Evolutionary conservation across 257 asterid species (phyloP), one percentile per base, ranked within the genome.

Genomic region (Handroanthus guayacan): DNA sequence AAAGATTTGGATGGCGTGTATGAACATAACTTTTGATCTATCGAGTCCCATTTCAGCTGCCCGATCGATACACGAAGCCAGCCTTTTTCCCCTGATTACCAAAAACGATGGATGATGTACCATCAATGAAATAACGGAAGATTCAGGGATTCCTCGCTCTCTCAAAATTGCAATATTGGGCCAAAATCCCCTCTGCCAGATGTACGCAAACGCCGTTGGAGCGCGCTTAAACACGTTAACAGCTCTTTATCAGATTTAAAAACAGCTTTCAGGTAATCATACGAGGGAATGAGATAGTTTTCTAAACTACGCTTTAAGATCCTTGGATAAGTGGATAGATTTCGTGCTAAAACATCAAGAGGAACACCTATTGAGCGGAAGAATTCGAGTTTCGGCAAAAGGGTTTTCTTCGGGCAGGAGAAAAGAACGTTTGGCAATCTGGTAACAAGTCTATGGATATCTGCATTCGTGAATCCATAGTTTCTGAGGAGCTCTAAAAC

Each of bases 331-430:
- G 4, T 20, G 12, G 69, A 60, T 47, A 72, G 17, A 16, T 20
- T 72, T 12, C 25, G 10, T 0, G 58, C 76, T 5, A 61, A 12
- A 37, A 57, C n/a, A 38, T 74, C 41, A 20, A 6, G 16, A 41
- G 76, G 63, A 34, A 78, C 43, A 25, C 85, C 82, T 5, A 72
- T 67, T 14, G 83, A 78, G 41, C 66, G 31, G 68, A 75, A 65
- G 61, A 82, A 82, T 10, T 82, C 58, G 62, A 82, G 62, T 50
- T 82, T 82, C 13, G 86, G 86, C 73, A 64, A 39, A 5, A 82
- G 63, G 61, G 69, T 75, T 44, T 58, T 73, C 38, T 51, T 6
- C 10, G 74, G 66, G 20, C 64, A 31, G 56, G 74, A 57, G 2
- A 6, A 6, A 14, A 80, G 68, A 18, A 63, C 51, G n/a, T 3